Percentiles rank a stretch among this genome's conserved stretches.
Conservation (phyloP, 164 flowering plant species). For the Echeveria elegans region DNA sequence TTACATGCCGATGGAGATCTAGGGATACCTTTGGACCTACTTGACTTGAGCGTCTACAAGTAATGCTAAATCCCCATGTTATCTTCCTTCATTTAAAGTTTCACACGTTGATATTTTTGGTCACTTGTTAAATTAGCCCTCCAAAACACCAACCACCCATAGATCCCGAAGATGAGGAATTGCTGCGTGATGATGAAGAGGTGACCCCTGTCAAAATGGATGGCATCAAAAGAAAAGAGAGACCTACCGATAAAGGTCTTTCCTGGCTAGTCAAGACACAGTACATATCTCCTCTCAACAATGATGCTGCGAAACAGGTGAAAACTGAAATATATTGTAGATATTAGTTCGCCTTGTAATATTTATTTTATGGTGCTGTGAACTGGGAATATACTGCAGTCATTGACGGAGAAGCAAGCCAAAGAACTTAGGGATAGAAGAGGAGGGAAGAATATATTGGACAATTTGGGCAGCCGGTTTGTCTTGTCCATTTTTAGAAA, state of each 20-base stretch:
- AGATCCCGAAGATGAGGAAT: too few relatives aligned
- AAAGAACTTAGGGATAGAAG: constrained; percentile 73
- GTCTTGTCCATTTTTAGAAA: background rate
- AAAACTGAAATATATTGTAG: background rate
- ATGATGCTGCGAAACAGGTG: too few relatives aligned
- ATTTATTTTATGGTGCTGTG: background rate
- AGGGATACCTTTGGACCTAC: constrained; percentile 92
- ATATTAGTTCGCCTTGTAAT: background rate
- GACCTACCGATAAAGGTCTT: too few relatives aligned
- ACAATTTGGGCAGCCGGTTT: constrained; percentile 48
- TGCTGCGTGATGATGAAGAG: too few relatives aligned
- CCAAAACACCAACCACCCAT: too few relatives aligned
- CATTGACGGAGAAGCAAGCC: constrained; percentile 91
- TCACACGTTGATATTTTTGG: constrained; percentile 5
- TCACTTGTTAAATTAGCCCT: constrained; percentile 33
- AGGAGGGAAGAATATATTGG: constrained; percentile 29
- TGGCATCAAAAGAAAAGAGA: too few relatives aligned
- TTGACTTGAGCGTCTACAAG: constrained; percentile 96
- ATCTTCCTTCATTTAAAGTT: constrained; percentile 7
- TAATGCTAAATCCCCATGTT: constrained; percentile 19
- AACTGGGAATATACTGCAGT: constrained; percentile 34
- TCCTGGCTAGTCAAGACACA: too few relatives aligned
- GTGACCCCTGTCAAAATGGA: too few relatives aligned
- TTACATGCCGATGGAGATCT: constrained; percentile 87
- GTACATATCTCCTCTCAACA: too few relatives aligned